phyloP scores from a whole-genome alignment of 169 alveolate species.

The Eimeria brunetti region DNA sequence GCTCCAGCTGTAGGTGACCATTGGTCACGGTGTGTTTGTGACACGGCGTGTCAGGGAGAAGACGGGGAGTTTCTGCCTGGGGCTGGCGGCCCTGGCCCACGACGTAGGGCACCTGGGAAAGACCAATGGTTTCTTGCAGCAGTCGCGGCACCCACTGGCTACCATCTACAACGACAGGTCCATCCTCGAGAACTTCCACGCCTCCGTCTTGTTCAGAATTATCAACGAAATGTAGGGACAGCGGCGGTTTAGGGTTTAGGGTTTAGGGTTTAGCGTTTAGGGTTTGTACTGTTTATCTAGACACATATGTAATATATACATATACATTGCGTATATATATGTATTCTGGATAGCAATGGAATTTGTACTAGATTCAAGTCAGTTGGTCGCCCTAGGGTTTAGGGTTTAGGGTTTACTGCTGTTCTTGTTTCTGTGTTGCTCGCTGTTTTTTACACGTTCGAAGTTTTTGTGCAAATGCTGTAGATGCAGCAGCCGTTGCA shows the following conservation, averaged over 20 bases:
- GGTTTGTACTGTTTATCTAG: too few relatives aligned
- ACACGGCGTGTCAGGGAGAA: conserved; percentile 35
- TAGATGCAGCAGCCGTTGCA: too few relatives aligned
- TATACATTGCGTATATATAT: too few relatives aligned
- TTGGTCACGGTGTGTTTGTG: neutral
- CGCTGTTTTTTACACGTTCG: too few relatives aligned
- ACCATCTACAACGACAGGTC: conserved; percentile 95
- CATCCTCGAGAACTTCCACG: conserved; percentile 95
- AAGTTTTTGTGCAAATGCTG: too few relatives aligned
- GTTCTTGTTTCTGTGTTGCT: too few relatives aligned
- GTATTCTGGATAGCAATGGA: too few relatives aligned
- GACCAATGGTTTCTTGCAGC: conserved; percentile 89
- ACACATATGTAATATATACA: too few relatives aligned
- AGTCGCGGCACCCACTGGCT: conserved; percentile 90
- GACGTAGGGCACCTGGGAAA: conserved; percentile 96
- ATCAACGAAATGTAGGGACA: conserved; percentile 56
- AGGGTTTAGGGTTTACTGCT: too few relatives aligned
- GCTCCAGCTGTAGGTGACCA: neutral
- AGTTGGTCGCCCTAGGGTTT: too few relatives aligned
- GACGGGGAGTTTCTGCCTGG: conserved; percentile 79
- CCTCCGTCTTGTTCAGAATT: conserved; percentile 91
- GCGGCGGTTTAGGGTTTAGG: neutral
- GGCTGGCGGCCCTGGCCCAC: conserved; percentile 94
- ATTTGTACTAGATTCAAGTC: too few relatives aligned
- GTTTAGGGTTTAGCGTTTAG: conserved; percentile 42